Conservation (phyloP, 1,139 yeast species). For the Zygosaccharomyces pseudobailii region DNA sequence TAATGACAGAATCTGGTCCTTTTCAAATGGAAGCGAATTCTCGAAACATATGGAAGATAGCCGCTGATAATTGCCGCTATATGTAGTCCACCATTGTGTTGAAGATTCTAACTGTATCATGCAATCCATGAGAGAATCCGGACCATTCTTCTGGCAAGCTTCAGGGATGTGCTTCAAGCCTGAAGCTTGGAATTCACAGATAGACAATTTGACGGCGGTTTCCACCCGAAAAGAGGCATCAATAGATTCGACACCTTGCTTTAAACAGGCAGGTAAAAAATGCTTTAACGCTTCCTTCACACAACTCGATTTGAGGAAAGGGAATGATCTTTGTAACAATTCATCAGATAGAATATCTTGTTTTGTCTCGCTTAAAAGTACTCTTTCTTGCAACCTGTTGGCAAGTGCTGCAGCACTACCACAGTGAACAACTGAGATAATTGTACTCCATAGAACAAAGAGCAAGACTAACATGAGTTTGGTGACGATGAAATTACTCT, state of each 20-base stretch:
- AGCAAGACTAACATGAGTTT: neutral
- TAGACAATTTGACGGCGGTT: slow-evolving; percentile 47
- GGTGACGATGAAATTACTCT: neutral
- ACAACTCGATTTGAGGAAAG: slow-evolving; percentile 29
- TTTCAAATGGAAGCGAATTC: slow-evolving; percentile 48
- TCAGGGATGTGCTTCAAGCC: slow-evolving; percentile 21
- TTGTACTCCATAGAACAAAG: neutral
- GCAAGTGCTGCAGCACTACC: slow-evolving; percentile 2
- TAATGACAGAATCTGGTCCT: slow-evolving; percentile 44
- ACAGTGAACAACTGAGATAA: neutral
- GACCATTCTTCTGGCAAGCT: slow-evolving; percentile 13
- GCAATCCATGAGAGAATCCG: slow-evolving; percentile 35
- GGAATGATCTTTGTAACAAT: slow-evolving; percentile 18
- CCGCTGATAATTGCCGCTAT: slow-evolving; percentile 52
- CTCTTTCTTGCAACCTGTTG: slow-evolving; percentile 6
- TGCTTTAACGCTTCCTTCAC: slow-evolving; percentile 30
- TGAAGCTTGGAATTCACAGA: slow-evolving; percentile 52
- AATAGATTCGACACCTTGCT: slow-evolving; percentile 29
- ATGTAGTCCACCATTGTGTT: slow-evolving; percentile 59
- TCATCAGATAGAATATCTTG: slow-evolving; percentile 7
- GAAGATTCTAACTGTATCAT: slow-evolving; percentile 40
- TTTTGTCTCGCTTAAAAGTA: neutral
- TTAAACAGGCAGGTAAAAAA: slow-evolving; percentile 32
- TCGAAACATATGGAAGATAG: slow-evolving; percentile 47
- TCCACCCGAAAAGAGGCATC: slow-evolving; percentile 29